Conservation (phyloP, 108 stramenopile species). For the Nitzschia inconspicua region DNA sequence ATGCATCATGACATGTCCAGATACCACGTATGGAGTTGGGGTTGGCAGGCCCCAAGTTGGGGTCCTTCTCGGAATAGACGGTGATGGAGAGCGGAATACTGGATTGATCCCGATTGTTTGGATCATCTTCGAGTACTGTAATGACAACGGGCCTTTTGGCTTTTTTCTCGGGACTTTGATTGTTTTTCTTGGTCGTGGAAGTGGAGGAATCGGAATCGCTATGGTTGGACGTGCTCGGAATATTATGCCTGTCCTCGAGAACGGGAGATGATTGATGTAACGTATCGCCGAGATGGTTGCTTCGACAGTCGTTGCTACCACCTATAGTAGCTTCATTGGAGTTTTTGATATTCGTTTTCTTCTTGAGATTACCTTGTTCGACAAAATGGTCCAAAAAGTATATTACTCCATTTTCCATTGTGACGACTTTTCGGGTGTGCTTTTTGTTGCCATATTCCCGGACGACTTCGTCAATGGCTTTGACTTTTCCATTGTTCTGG, state of each 20-base stretch:
- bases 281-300: too few relatives aligned
- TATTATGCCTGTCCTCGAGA: too few relatives aligned
- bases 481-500: slow-evolving; percentile 1
- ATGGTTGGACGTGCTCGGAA: too few relatives aligned
- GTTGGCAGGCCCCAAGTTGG: neutral
- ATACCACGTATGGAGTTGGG: slow-evolving; percentile 2
- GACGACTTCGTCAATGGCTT: neutral
- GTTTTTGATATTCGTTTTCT: too few relatives aligned
- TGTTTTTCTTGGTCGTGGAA: too few relatives aligned
- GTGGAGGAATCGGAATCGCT: too few relatives aligned
- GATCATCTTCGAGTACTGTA: neutral
- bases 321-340: too few relatives aligned
- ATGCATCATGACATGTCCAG: neutral
- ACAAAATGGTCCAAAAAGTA: slow-evolving; percentile 7
- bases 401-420: slow-evolving; percentile 2
- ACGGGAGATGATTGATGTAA: too few relatives aligned
- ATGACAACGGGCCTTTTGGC: too few relatives aligned
- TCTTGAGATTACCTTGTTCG: too few relatives aligned
- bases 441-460: neutral
- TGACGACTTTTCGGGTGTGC: slow-evolving; percentile 2
- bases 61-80: slow-evolving; percentile 9
- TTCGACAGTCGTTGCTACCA: too few relatives aligned
- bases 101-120: neutral
- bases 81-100: neutral
- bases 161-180: too few relatives aligned